phyloP scores from a whole-genome alignment of 2,329 filamentous ascomycete species.

The Claviceps sorghi region DNA sequence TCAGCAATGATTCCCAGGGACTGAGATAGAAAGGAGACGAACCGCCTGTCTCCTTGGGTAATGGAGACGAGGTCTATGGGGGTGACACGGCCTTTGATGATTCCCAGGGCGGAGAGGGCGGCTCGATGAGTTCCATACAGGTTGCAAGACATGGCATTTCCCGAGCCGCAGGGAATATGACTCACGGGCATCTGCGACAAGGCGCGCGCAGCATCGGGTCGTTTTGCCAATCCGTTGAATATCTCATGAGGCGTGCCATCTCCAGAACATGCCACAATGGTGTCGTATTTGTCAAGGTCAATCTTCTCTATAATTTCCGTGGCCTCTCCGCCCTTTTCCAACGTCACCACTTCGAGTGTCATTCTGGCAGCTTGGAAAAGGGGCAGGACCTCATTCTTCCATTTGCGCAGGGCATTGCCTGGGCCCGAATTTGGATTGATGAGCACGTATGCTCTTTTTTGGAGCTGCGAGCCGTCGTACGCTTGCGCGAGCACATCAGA shows the following conservation, averaged over 20 bases:
- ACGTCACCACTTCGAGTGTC: conserved; percentile 57
- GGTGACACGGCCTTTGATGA: conserved; percentile 77
- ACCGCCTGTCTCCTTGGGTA: conserved; percentile 62
- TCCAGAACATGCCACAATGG: conserved; percentile 77
- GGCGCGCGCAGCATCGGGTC: conserved; percentile 59
- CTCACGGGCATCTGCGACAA: conserved; percentile 65
- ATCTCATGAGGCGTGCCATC: conserved; percentile 87
- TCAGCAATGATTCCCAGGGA: conserved; percentile 83
- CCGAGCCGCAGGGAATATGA: conserved; percentile 82
- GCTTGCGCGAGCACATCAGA: conserved; percentile 50
- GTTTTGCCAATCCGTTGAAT: conserved; percentile 78
- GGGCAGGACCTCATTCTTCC: conserved; percentile 61
- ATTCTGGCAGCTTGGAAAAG: conserved; percentile 73
- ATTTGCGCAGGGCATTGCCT: conserved; percentile 58
- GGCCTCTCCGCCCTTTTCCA: conserved; percentile 61
- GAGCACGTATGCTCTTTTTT: conserved; percentile 71
- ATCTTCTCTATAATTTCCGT: conserved; percentile 59
- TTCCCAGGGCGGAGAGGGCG: conserved; percentile 61
- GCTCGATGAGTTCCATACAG: conserved; percentile 66
- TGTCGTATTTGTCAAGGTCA: conserved; percentile 69
- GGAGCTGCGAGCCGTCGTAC: conserved; percentile 52
- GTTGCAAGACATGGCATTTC: conserved; percentile 88
- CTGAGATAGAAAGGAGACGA: conserved; percentile 81
- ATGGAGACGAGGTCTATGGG: conserved; percentile 76
- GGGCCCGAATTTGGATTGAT: conserved; percentile 86